Base-by-base conservation (phyloP, 805 yeast genomes). In the Suhomyces kilbournensis region DNA sequence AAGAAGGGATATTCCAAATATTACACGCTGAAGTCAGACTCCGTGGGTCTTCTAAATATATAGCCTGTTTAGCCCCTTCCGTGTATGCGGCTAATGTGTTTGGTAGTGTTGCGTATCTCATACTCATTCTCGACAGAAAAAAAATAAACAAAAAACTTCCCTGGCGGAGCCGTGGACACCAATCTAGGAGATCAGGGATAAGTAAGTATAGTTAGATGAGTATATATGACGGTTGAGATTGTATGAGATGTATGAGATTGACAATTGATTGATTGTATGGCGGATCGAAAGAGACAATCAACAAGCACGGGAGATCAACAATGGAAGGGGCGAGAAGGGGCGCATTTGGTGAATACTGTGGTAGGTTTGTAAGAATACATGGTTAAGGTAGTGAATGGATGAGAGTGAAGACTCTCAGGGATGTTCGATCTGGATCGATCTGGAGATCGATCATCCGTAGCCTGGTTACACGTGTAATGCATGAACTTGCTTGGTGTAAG, bases 71-170 rank as follows among this genome's bases (percentile, higher is more conserved):
- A 12, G n/a, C 32, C 32, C 32, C 32, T 28, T 28, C 32, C 14
- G 12, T n/a, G 35, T 32, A 32, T 14, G 35, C 35, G 4, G 17
- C 35, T n/a, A n/a, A n/a, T 32, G n/a, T n/a, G 17, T 14, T 32
- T n/a, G 4, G 25, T n/a, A 30, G 15, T 32, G 17, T n/a, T 32
- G 15, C 7, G 17, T 17, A 20, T 44, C 46, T 43, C 17, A 19
- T 25, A 14, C 22, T 23, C 14, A 12, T 15, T 44, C 46, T 44
- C 47, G 47, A 44, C 47, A 26, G n/a, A 44, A 23, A 44, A 44
- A 23, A 44, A 26, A 44, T 25, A 44, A 44, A 44, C 32, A 44
- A 17, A 25, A 17, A 44, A 26, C 28, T 23, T 38, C 42, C 42
- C 42, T 17, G 4, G 23, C 8, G 42, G 12, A 38, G 39, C 39